These are phyloP conservation scores for Camptophora hylomeconis DNA, from an alignment of 2,329 filamentous ascomycete genomes.

Conservation along the genomic window DNA sequence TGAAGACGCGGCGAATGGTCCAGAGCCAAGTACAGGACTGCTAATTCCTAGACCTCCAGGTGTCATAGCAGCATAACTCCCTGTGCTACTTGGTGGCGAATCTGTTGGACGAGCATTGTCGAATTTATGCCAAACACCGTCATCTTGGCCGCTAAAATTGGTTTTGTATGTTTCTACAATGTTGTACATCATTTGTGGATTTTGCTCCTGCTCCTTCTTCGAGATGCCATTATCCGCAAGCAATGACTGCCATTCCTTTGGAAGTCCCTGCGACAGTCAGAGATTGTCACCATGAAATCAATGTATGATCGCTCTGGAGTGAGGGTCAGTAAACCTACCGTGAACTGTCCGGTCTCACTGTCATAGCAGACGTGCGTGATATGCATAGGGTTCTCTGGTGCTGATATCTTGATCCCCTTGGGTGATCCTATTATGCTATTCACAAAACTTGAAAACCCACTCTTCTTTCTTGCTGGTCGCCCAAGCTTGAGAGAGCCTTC, in stretches of 20 bases:
- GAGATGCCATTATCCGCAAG: conserved; percentile 93
- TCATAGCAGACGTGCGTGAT: conserved; percentile 97
- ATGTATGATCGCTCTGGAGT: conserved; percentile 11
- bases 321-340: conserved; percentile 46
- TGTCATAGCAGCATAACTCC: conserved; percentile 11
- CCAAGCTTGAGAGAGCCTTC: conserved; percentile 39
- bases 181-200: conserved; percentile 89
- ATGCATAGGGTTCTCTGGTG: conserved; percentile 92
- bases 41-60: conserved; percentile 10
- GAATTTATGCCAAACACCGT: conserved; percentile 91
- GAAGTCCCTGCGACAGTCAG: conserved; percentile 63
- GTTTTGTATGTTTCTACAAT: conserved; percentile 97
- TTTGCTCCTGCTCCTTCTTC: conserved; percentile 87
- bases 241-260: conserved; percentile 94
- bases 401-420: conserved; percentile 88
- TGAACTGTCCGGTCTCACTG: conserved; percentile 91
- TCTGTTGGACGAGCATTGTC: conserved; percentile 58
- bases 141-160: conserved; percentile 64
- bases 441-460: conserved; percentile 77
- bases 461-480: conserved; percentile 57
- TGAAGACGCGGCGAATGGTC: too few species aligned
- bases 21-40: too few species aligned
- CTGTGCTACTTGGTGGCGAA: conserved; percentile 17
- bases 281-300: conserved; percentile 15
- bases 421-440: conserved; percentile 73